A percentile compares a stretch with the other conserved stretches of the same genome.
phyloP scores from a whole-genome alignment of 352 stramenopile species.

The Phytophthora agathidicida region DNA sequence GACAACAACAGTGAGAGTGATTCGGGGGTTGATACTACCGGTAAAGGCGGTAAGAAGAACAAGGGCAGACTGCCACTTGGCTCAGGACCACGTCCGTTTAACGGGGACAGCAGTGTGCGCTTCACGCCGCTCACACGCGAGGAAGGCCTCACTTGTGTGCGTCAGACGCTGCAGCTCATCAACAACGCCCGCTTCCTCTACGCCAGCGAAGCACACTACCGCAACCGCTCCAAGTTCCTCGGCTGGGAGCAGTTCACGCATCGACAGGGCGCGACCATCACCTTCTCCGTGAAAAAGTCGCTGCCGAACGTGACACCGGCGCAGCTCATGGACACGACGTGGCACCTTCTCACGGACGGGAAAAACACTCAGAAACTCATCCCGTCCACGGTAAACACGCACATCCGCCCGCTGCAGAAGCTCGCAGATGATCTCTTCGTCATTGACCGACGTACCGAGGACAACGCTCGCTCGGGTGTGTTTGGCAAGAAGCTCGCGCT shows the following conservation, averaged over 20 bases:
- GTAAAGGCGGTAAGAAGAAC: neutral
- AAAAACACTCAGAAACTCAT: slow-evolving; percentile 40
- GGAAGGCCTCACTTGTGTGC: slow-evolving; percentile 32
- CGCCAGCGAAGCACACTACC: slow-evolving; percentile 34
- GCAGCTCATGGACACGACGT: slow-evolving; percentile 40
- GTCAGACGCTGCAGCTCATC: slow-evolving; percentile 40
- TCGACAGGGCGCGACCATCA: slow-evolving; percentile 46
- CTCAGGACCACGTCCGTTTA: slow-evolving; percentile 22
- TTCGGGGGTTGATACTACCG: neutral
- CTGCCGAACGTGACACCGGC: slow-evolving; percentile 32
- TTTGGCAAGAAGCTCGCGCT: slow-evolving; percentile 36
- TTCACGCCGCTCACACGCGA: slow-evolving; percentile 49
- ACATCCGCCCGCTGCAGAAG: slow-evolving; percentile 50
- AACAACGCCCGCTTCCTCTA: slow-evolving; percentile 39
- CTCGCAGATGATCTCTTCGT: slow-evolving; percentile 49
- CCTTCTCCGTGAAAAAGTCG: slow-evolving; percentile 55
- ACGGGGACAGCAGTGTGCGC: slow-evolving; percentile 23
- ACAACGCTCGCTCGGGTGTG: slow-evolving; percentile 27
- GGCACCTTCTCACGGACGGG: slow-evolving; percentile 47
- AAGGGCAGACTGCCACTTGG: slow-evolving; percentile 9
- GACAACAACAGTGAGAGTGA: slow-evolving; percentile 27
- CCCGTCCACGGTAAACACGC: slow-evolving; percentile 40
- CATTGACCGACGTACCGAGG: slow-evolving; percentile 54
- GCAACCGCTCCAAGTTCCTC: slow-evolving; percentile 44
- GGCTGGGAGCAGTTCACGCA: slow-evolving; percentile 57